phyloP scores from a whole-genome alignment of 768 basidiomycete genomes.

The Hysterangium stoloniferum region DNA sequence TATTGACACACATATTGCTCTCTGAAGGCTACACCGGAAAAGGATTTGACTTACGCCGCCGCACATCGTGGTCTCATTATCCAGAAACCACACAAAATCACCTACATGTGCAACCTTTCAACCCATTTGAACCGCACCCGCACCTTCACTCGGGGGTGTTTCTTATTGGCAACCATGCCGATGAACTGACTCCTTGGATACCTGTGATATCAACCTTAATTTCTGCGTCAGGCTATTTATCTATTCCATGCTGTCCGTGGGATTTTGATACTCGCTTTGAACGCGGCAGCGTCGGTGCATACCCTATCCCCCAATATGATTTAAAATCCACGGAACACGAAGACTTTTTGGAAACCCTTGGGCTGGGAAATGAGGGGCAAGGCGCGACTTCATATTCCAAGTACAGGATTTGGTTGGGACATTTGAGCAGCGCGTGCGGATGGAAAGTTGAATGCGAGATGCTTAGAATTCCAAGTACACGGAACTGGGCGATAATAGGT shows the following conservation, averaged over 20 bases:
- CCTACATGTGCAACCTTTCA: constrained; percentile 63
- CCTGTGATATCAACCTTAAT: constrained; percentile 68
- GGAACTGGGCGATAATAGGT: constrained; percentile 92
- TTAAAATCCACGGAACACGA: constrained; percentile 14
- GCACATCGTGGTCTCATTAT: constrained; percentile 80
- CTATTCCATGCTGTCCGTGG: constrained; percentile 91
- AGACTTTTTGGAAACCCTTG: constrained; percentile 36
- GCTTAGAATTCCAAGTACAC: constrained; percentile 85
- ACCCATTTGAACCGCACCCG: constrained; percentile 38
- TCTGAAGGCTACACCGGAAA: constrained; percentile 78
- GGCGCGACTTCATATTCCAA: constrained; percentile 64
- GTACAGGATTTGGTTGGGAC: constrained; percentile 85
- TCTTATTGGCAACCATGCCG: constrained; percentile 91
- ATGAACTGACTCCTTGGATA: constrained; percentile 94
- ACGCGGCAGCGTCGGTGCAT: constrained; percentile 32
- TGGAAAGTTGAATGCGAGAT: constrained; percentile 85
- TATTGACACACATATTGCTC: constrained; percentile 80
- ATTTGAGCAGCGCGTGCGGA: constrained; percentile 62
- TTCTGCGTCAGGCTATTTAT: constrained; percentile 59
- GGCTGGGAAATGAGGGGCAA: constrained; percentile 51
- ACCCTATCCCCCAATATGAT: constrained; percentile 22
- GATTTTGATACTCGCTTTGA: constrained; percentile 61
- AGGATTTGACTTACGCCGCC: constrained; percentile 81
- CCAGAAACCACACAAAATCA: constrained; percentile 49
- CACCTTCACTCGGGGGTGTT: constrained; percentile 45